Conservation (phyloP, 495 filamentous ascomycete species). For the Penicillium egyptiacum region DNA sequence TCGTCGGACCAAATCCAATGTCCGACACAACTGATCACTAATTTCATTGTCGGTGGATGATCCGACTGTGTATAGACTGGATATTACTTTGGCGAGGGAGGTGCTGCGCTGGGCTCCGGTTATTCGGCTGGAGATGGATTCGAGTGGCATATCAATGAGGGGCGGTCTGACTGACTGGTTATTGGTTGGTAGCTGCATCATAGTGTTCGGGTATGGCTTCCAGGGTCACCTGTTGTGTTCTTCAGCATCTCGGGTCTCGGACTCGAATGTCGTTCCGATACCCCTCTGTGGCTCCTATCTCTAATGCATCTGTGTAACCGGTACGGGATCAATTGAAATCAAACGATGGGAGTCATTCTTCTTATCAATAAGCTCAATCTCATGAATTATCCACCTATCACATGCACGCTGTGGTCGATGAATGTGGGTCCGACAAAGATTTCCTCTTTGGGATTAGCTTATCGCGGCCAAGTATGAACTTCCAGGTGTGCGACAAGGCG, state of each 20-base stretch:
- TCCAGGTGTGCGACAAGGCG: neutral
- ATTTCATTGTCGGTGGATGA: conserved; percentile 13
- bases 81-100: conserved; percentile 18
- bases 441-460: conserved; percentile 30
- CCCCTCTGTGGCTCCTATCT: neutral
- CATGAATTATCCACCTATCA: neutral
- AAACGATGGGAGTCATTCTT: neutral
- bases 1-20: neutral
- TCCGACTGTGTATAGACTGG: conserved; percentile 10
- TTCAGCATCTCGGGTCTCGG: neutral
- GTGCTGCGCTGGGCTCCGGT: conserved; percentile 16
- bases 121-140: conserved; percentile 18
- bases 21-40: neutral
- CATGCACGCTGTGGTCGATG: neutral
- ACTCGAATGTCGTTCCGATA: neutral
- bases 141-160: conserved; percentile 22
- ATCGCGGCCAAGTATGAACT: conserved; percentile 13
- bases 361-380: conserved; percentile 8
- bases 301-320: neutral
- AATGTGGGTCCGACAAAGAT: conserved; percentile 34
- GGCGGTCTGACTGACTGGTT: neutral
- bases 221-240: neutral
- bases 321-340: neutral
- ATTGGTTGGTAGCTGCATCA: neutral
- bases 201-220: neutral